Evolutionary conservation across 2,329 filamentous ascomycete genomes (phyloP).

Genomic region (Diaporthe citri): DNA sequence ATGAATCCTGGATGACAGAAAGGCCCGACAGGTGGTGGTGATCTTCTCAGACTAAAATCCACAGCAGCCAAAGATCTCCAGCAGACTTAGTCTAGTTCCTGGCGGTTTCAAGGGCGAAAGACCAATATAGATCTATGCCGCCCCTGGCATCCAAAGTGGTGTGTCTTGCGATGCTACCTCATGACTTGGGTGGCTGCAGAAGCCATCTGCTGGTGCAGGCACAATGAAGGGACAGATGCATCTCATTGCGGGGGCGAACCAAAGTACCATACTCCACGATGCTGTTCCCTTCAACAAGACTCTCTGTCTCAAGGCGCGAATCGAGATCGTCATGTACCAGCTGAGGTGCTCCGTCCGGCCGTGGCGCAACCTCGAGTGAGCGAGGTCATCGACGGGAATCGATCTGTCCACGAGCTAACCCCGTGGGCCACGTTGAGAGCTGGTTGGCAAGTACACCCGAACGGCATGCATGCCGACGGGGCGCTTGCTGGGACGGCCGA

Average conservation of each 20-base stretch:
- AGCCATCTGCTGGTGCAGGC: background rate
- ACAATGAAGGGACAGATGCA: conserved; percentile 4
- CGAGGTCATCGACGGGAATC: background rate
- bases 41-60: background rate
- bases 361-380: background rate
- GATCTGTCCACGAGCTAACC: background rate
- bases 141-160: conserved; percentile 9
- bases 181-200: conserved; percentile 26
- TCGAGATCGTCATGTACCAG: background rate
- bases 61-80: background rate
- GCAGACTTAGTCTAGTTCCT: background rate
- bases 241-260: conserved; percentile 17
- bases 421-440: background rate
- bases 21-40: background rate
- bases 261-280: background rate
- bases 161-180: conserved; percentile 31
- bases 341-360: conserved; percentile 1
- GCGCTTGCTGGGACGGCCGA: conserved; percentile 1
- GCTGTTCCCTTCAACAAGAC: conserved; percentile 9
- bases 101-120: background rate
- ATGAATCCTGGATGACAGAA: background rate
- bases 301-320: background rate
- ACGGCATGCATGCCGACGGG: background rate
- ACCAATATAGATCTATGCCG: conserved; percentile 2
- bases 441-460: background rate